Base-by-base conservation (phyloP, 208 protist species). In the Leishmania tarentolae region DNA sequence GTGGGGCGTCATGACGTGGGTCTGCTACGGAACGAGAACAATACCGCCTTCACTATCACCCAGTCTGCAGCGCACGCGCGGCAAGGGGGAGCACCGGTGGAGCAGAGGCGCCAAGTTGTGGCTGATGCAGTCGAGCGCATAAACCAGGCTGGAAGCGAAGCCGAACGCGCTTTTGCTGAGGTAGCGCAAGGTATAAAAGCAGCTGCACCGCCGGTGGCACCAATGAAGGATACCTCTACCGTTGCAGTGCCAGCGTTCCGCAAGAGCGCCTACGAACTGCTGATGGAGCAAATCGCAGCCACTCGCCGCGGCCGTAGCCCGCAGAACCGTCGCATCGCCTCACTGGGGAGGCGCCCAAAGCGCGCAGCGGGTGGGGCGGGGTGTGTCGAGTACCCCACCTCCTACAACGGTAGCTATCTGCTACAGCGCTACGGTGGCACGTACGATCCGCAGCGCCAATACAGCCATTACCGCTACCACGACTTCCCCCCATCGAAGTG, bases 1-100 rank as follows among this genome's bases (percentile, higher is more conserved):
- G 84, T 97, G 40, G 94, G 94, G 19, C 90, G 94, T 24, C 88
- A 92, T 78, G 94, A 97, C 81, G 86, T 97, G 21, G 92, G 94
- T 6, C 86, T 97, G 6, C 79, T 95, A 87, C 91, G 90, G 52
- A 97, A 97, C 84, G 90, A 92, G 44, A 80, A 91, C 76, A 83
- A 56, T 76, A 97, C 92, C 15, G 91, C 94, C 70, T 95, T 97
- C 87, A 97, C 92, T 19, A 15, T 97, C 40, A 90, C 91, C 42
- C 94, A 97, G 75, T 94, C 91, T 37, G 65, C 78, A 21, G 91
- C 86, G 21, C 95, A 93, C 82, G 90, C 87, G 37, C 87, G 87
- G 9, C 74, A 83, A 52, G 72, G 74, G 24, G 78, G 80, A 17
- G 52, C 82, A 0, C 56, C 82, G n/a, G 86, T 87, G 57, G 88